These are phyloP conservation scores for Fragilaria radians DNA, from an alignment of 108 stramenopile species.

Conservation along the genomic window DNA sequence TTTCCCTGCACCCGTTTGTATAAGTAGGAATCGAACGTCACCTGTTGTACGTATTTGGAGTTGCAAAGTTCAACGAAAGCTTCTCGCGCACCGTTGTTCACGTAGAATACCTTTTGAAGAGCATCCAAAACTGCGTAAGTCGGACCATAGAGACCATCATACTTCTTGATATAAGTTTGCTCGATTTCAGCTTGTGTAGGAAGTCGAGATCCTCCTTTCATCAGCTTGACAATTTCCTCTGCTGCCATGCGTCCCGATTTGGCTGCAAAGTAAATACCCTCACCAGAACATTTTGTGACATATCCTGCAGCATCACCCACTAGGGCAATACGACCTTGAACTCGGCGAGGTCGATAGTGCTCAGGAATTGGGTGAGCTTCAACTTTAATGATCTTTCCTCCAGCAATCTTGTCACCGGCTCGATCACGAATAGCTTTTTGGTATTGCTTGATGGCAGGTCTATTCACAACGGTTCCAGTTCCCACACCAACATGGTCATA, in stretches of 20 bases:
- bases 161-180: conserved; percentile 89
- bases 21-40: conserved; percentile 97
- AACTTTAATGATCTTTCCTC: conserved; percentile 98
- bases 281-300: conserved; percentile 98
- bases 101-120: conserved; percentile 96
- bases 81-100: conserved; percentile 96
- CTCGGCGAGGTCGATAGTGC: conserved; percentile 95
- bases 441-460: conserved; percentile 98
- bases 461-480: conserved; percentile 97
- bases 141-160: conserved; percentile 90
- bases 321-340: conserved; percentile 88
- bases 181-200: conserved; percentile 92
- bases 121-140: conserved; percentile 96
- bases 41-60: conserved; percentile 97
- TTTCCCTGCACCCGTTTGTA: conserved; percentile 97
- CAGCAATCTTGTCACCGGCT: conserved; percentile 95
- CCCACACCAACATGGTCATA: conserved; percentile 99
- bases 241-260: conserved; percentile 98
- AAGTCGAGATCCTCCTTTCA: conserved; percentile 81
- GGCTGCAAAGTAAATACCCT: conserved; percentile 98
- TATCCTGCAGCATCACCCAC: conserved; percentile 98
- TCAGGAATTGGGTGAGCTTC: conserved; percentile 99
- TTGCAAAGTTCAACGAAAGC: conserved; percentile 97
- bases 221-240: conserved; percentile 85
- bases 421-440: conserved; percentile 98